Conservation (phyloP, 805 yeast genomes). For the Metschnikowia arizonensis region DNA sequence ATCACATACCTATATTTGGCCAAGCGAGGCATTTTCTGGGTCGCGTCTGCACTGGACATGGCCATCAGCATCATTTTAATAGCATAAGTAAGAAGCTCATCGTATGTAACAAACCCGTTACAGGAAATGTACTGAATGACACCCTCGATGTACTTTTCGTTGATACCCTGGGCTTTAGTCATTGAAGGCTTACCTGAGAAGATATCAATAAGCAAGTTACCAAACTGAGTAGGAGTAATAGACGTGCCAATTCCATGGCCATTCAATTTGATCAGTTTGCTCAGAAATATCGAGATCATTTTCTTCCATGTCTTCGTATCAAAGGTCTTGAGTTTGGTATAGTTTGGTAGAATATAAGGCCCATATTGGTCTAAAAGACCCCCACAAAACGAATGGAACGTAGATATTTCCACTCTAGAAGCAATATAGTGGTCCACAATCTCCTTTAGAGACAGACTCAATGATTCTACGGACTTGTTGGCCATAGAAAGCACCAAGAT, state of each 20-base stretch:
- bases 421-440: slow-evolving; percentile 44
- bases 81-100: slow-evolving; percentile 34
- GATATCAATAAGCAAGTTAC: slow-evolving; percentile 22
- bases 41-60: not conserved
- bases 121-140: slow-evolving; percentile 27
- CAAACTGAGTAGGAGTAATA: slow-evolving; percentile 24
- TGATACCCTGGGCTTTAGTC: slow-evolving; percentile 24
- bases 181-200: slow-evolving; percentile 21
- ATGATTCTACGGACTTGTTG: slow-evolving; percentile 58
- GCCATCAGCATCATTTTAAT: slow-evolving; percentile 22
- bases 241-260: slow-evolving; percentile 23
- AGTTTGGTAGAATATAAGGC: slow-evolving; percentile 10
- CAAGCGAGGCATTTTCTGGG: slow-evolving; percentile 17
- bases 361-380: slow-evolving; percentile 40
- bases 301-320: slow-evolving; percentile 54
- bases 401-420: slow-evolving; percentile 76
- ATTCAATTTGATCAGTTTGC: slow-evolving; percentile 29
- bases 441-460: slow-evolving; percentile 28
- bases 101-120: slow-evolving; percentile 34
- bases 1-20: slow-evolving; percentile 37
- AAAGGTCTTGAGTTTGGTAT: slow-evolving; percentile 29
- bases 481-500: slow-evolving; percentile 65
- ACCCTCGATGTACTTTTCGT: slow-evolving; percentile 25
- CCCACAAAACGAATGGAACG: slow-evolving; percentile 66
- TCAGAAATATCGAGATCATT: slow-evolving; percentile 31